Evolutionary conservation across 305 asterid genomes (phyloP).

Genomic region (Coffea humblotiana): DNA sequence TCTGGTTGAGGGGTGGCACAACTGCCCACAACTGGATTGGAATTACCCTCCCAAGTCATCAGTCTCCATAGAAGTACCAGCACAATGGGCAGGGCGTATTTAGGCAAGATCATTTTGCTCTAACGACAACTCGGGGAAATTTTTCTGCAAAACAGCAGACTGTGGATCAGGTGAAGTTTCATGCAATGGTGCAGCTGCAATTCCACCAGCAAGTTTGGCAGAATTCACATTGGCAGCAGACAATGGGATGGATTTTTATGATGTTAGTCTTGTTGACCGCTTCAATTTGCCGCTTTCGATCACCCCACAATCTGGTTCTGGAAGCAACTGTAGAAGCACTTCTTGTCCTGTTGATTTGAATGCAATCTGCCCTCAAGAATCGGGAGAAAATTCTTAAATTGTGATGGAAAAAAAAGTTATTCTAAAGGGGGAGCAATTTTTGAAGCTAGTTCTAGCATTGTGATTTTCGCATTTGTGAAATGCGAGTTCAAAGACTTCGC

Average conservation of each 20-base stretch:
- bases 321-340: conserved; percentile 34
- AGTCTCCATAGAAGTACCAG: conserved; percentile 37
- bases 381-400: no score
- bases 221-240: conserved; percentile 39
- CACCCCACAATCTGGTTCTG: conserved; percentile 30
- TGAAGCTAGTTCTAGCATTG: no score
- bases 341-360: conserved; percentile 44
- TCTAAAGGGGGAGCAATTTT: no score
- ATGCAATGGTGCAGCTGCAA: conserved; percentile 41
- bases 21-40: conserved; percentile 53
- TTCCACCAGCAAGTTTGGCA: conserved; percentile 39
- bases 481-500: no score
- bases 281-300: conserved; percentile 38
- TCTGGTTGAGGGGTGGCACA: conserved; percentile 44
- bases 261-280: conserved; percentile 53
- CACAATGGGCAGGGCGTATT: conserved; percentile 68
- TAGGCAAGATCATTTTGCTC: conserved; percentile 66
- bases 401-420: no score
- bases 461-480: no score
- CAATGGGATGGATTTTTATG: conserved; percentile 40
- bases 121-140: conserved; percentile 29
- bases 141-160: conserved; percentile 39
- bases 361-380: conserved; percentile 39
- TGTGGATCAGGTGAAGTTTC: conserved; percentile 38
- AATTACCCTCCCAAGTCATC: conserved; percentile 41